Conservation (phyloP, 352 stramenopile species). For the Phytophthora melonis region DNA sequence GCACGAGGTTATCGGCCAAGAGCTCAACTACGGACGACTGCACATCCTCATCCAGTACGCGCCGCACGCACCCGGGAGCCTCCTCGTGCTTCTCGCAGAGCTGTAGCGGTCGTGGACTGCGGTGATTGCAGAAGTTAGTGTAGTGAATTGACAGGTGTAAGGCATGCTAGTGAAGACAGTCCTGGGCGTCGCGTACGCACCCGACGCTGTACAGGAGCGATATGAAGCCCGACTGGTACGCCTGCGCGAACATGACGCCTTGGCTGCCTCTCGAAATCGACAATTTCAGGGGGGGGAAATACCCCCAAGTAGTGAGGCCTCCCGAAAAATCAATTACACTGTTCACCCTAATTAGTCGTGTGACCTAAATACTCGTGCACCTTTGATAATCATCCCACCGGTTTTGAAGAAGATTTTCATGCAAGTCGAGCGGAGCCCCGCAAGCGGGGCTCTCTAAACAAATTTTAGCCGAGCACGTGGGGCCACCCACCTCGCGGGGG, state of each 20-base stretch:
- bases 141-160: background rate
- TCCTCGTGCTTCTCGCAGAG: slow-evolving; percentile 69
- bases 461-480: too few relatives aligned
- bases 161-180: background rate
- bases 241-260: slow-evolving; percentile 54
- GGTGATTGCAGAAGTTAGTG: background rate
- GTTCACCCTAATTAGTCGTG: too few relatives aligned
- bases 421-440: too few relatives aligned
- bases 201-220: slow-evolving; percentile 73
- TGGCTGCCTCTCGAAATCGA: background rate
- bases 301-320: too few relatives aligned
- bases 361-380: too few relatives aligned
- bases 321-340: too few relatives aligned
- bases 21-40: slow-evolving; percentile 72
- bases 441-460: too few relatives aligned
- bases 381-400: too few relatives aligned
- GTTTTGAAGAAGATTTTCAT: too few relatives aligned
- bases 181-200: slow-evolving; percentile 31
- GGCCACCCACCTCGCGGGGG: too few relatives aligned
- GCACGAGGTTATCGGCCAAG: slow-evolving; percentile 36
- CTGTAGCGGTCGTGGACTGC: slow-evolving; percentile 59
- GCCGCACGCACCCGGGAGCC: slow-evolving; percentile 38
- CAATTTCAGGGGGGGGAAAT: too few relatives aligned
- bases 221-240: slow-evolving; percentile 62
- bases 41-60: slow-evolving; percentile 65